Conservation (phyloP, 139 green algal genomes). For the Monoraphidium neglectum region DNA sequence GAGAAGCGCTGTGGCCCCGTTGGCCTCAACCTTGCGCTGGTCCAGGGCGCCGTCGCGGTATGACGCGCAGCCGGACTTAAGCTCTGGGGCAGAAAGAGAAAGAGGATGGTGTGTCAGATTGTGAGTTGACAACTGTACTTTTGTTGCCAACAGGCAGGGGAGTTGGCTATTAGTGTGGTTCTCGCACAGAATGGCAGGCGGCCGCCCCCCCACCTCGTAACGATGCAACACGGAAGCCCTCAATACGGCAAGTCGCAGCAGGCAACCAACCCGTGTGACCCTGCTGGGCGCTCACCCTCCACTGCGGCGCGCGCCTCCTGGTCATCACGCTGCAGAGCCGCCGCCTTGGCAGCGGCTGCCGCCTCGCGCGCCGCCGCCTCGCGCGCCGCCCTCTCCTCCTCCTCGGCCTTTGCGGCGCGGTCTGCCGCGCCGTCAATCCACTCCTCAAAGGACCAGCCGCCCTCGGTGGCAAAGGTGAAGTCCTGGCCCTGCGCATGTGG, state of each 20-base stretch:
- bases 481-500: conserved; percentile 41
- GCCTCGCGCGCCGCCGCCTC: conserved; percentile 10
- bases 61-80: conserved; percentile 31
- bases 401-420: conserved; percentile 5
- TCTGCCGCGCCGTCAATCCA: conserved; percentile 48
- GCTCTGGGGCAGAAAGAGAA: too few species aligned
- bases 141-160: background rate
- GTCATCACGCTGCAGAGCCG: background rate
- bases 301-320: background rate
- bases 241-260: too few species aligned
- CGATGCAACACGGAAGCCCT: too few species aligned
- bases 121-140: background rate
- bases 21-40: conserved; percentile 8
- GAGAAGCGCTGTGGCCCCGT: background rate
- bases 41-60: conserved; percentile 25
- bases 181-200: too few species aligned
- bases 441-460: conserved; percentile 51
- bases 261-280: too few species aligned
- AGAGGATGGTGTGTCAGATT: too few species aligned
- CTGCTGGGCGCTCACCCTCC: too few species aligned
- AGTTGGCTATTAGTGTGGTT: too few species aligned
- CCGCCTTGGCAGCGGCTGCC: background rate
- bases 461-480: conserved; percentile 50
- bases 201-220: too few species aligned
- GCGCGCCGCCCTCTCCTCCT: conserved; percentile 14